A percentile compares a stretch with the other conserved stretches of the same genome.
These are phyloP conservation scores for Aspergillus hancockii DNA, from an alignment of 495 filamentous ascomycete species.

Conservation along the genomic window DNA sequence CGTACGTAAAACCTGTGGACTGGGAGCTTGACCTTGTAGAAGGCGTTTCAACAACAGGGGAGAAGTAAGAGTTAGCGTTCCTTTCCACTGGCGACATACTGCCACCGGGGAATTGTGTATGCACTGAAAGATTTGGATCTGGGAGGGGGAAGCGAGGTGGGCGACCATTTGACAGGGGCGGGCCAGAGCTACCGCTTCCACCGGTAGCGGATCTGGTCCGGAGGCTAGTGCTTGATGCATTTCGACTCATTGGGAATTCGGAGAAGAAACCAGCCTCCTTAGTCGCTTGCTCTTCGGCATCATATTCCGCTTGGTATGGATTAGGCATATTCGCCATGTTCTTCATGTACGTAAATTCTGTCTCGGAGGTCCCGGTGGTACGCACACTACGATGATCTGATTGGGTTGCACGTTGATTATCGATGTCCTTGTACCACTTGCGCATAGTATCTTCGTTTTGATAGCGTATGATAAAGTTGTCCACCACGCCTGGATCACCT, in stretches of 20 bases:
- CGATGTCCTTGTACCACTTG: conserved; percentile 74
- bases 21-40: conserved; percentile 83
- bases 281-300: conserved; percentile 72
- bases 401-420: conserved; percentile 47
- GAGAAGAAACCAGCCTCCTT: conserved; percentile 45
- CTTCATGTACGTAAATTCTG: conserved; percentile 80
- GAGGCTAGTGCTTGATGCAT: conserved; percentile 77
- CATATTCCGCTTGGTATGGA: conserved; percentile 77
- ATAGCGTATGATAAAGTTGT: conserved; percentile 95
- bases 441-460: conserved; percentile 86
- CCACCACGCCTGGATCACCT: conserved; percentile 90
- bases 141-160: conserved; percentile 69
- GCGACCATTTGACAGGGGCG: conserved; percentile 48
- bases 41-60: conserved; percentile 81
- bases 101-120: conserved; percentile 63
- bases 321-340: conserved; percentile 67
- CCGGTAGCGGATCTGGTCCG: conserved; percentile 77
- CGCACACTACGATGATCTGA: conserved; percentile 50
- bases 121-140: conserved; percentile 66
- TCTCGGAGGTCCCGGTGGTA: conserved; percentile 60
- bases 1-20: conserved; percentile 70
- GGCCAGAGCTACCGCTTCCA: conserved; percentile 58
- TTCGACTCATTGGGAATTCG: conserved; percentile 66
- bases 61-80: conserved; percentile 82
- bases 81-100: conserved; percentile 53